Evolutionary conservation across 1,284 basidiomycete genomes (phyloP).

Genomic region (Rhodofomes roseus): DNA sequence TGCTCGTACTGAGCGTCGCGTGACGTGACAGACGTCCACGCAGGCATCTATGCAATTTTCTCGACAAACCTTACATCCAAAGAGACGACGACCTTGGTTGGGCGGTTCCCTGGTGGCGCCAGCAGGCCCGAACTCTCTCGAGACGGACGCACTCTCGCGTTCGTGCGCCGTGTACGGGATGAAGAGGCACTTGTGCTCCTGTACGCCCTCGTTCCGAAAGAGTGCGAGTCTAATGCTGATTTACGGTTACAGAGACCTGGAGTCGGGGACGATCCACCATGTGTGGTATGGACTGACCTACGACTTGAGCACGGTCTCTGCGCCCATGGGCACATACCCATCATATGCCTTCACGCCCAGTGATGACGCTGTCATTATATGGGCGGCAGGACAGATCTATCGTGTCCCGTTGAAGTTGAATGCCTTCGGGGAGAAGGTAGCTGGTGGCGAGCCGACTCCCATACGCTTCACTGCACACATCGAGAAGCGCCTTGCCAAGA

Average conservation of each 20-base stretch:
- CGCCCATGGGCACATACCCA: slow-evolving; percentile 75
- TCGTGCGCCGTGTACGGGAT: slow-evolving; percentile 69
- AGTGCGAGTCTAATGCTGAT: neutral
- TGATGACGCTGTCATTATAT: slow-evolving; percentile 63
- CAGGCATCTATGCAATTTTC: slow-evolving; percentile 69
- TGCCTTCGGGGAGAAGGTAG: slow-evolving; percentile 44
- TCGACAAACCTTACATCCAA: slow-evolving; percentile 56
- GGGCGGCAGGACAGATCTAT: slow-evolving; percentile 69
- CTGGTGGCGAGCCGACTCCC: slow-evolving; percentile 37
- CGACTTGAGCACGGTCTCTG: slow-evolving; percentile 56
- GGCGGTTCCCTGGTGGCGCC: slow-evolving; percentile 60
- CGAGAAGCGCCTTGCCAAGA: slow-evolving; percentile 60
- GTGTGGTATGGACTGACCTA: slow-evolving; percentile 69
- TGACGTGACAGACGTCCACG: slow-evolving; percentile 54
- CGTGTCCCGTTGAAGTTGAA: slow-evolving; percentile 53
- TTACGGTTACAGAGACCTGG: slow-evolving; percentile 48
- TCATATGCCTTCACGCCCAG: slow-evolving; percentile 64
- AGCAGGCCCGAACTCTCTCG: slow-evolving; percentile 69
- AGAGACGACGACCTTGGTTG: slow-evolving; percentile 47
- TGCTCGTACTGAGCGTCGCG: neutral
- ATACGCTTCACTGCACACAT: slow-evolving; percentile 61
- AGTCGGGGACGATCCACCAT: slow-evolving; percentile 59
- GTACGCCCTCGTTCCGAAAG: slow-evolving; percentile 34
- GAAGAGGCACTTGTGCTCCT: slow-evolving; percentile 68
- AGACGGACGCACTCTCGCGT: slow-evolving; percentile 65